Evolutionary conservation across 768 basidiomycete genomes (phyloP).

Genomic region (Agaricus sinodeliciosus): DNA sequence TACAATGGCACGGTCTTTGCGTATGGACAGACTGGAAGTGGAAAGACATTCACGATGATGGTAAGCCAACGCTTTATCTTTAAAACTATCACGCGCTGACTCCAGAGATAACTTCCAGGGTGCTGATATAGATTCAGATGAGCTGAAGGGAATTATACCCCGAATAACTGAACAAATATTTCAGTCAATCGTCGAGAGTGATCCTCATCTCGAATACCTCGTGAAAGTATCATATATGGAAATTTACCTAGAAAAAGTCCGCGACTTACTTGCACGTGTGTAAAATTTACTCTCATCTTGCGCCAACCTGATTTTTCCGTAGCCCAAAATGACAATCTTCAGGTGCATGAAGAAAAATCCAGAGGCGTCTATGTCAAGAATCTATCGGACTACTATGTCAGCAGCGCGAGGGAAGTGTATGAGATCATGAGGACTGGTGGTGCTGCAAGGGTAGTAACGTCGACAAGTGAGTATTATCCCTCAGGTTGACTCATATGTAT

Average conservation of each 20-base stretch:
- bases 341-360: conserved; percentile 97
- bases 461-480: conserved; percentile 67
- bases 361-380: conserved; percentile 98
- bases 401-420: conserved; percentile 91
- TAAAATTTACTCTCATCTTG: conserved; percentile 13
- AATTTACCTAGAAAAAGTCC: conserved; percentile 94
- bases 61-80: conserved; percentile 27
- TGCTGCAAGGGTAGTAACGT: conserved; percentile 82
- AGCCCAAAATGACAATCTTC: conserved; percentile 98
- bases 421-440: conserved; percentile 99
- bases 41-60: conserved; percentile 99
- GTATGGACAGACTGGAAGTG: conserved; percentile 83
- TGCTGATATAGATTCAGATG: conserved; percentile 92
- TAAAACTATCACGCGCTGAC: neutral
- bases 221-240: conserved; percentile 99
- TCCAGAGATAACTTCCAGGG: conserved; percentile 46
- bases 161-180: conserved; percentile 99
- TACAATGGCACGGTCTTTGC: conserved; percentile 97
- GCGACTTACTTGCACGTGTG: conserved; percentile 93
- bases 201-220: conserved; percentile 92
- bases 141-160: conserved; percentile 93
- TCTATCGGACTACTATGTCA: conserved; percentile 96
- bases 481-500: neutral
- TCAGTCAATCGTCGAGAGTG: conserved; percentile 93
- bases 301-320: conserved; percentile 9